Evolutionary conservation across 2,329 filamentous ascomycete genomes (phyloP), one percentile per base, ranked within the genome.

Genomic region (Diaporthe capsici): DNA sequence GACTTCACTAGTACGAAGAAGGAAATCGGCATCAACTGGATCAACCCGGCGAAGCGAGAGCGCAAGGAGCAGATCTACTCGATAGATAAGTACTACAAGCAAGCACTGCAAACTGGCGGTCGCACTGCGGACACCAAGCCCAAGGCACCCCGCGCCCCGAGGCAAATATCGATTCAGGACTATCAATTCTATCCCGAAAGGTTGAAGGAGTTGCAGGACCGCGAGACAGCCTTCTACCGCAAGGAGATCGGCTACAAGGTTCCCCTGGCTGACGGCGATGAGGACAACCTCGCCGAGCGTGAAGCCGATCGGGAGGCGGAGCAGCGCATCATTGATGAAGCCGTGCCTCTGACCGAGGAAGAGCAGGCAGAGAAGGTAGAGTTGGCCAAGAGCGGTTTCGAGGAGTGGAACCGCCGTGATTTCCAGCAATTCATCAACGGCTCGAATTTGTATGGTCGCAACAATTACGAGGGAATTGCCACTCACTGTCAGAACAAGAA

Each of bases 361-460:
- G 97, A 99, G 84, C 92, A 94, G 79, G 93, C 93, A 49, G 94
- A 97, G 84, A 99, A 99, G 85, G 91, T 95, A 77, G 88, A 88
- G 47, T 89, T 99, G 73, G 94, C 95, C 1, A 89, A 92, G 72
- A 91, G 97, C 83, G 97, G 97, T 12, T 99, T 99, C 80, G 93
- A 92, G 2, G 93, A 97, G 47, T 99, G 97, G 97, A 98, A 98
- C 86, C 94, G 95, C 80, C 93, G 97, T 80, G 97, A 99, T 84
- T 99, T 98, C 86, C 96, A 98, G 82, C 97, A 98, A 80, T 99
- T 99, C 83, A 90, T 99, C 85, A 98, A 98, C 81, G 96, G 95
- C 28, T 98, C 95, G 47, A 96, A 95, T 76, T 97, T 96, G 83
- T 97, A 96, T 81, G 97, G 97, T 3, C 94, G 97, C 63, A 92